Evolutionary conservation across 2,329 filamentous ascomycete species (phyloP), one percentile per base, ranked within the genome.

Genomic region (Plectosphaerella plurivora): DNA sequence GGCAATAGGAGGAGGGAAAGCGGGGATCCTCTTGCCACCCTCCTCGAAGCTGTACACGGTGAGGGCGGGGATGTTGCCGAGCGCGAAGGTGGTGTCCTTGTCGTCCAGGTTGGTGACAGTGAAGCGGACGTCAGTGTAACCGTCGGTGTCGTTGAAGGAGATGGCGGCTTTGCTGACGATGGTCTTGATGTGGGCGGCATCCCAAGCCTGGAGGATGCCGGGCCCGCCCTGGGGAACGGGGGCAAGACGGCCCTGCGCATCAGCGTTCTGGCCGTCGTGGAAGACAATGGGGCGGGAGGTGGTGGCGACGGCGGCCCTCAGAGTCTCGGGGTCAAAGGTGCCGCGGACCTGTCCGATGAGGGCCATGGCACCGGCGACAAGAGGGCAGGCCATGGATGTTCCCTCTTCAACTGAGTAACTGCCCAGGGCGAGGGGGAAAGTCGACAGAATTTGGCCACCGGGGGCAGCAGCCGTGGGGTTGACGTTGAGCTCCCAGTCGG

Each of bases 341-440:
- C 66, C 64, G 9, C 65, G 57, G 22, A 57, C 62, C 42, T 68
- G 61, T 4, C 57, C 58, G 25, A 68, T 55, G n/a, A 71, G 63
- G 5, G 65, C 67, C 24, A 63, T 61, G 35, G 68, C 64, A 45
- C 66, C 72, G 18, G 77, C 75, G 4, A 72, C 67, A 25, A 77
- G 63, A n/a, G 78, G 74, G 55, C 71, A 70, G 9, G 77, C 72
- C 78, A 82, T 82, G 1, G 76, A 80, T 0, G 79, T 83, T 11
- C 79, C 79, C 18, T 72, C 75, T 20, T 78, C 65, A 16, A 81
- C 71, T 37, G 70, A 73, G 54, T 81, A 82, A 5, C 63, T 57
- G 8, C 70, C 67, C 45, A 67, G 54, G 5, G 61, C 61, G 5
- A 71, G 62, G 3, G 73, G 76, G 55, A 72, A 81, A 1, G 78